These are phyloP conservation scores for Fusarium algeriense DNA, from an alignment of 2,329 filamentous ascomycete genomes.

Conservation along the genomic window DNA sequence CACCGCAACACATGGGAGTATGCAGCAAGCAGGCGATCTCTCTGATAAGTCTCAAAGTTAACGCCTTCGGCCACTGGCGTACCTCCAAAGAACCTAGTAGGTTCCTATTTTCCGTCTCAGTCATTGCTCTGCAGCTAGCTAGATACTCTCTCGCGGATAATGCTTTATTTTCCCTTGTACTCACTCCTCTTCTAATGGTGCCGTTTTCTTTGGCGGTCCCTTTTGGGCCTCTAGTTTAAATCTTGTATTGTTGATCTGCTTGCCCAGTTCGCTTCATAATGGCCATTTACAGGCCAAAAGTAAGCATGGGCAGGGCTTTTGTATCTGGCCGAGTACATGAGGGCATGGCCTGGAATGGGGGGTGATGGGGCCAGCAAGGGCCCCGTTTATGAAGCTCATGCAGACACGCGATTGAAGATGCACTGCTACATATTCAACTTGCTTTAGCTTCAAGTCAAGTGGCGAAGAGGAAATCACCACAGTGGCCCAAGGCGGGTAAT, in stretches of 20 bases:
- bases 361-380: slow-evolving; percentile 32
- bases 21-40: slow-evolving; percentile 64
- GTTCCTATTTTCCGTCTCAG: slow-evolving; percentile 33
- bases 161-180: slow-evolving; percentile 9
- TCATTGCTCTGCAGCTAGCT: slow-evolving; percentile 24
- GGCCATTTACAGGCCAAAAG: slow-evolving; percentile 12
- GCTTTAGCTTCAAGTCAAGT: slow-evolving; percentile 45
- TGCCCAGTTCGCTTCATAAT: slow-evolving; percentile 13
- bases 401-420: slow-evolving; percentile 45
- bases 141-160: slow-evolving; percentile 30
- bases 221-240: slow-evolving; percentile 13
- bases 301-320: slow-evolving; percentile 21
- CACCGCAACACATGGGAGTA: slow-evolving; percentile 61
- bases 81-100: slow-evolving; percentile 45
- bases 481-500: slow-evolving; percentile 42
- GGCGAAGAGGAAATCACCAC: slow-evolving; percentile 47
- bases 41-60: slow-evolving; percentile 54
- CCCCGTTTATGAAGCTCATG: slow-evolving; percentile 44
- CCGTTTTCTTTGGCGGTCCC: slow-evolving; percentile 8
- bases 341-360: slow-evolving; percentile 39
- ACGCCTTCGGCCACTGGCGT: slow-evolving; percentile 47
- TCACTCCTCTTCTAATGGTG: slow-evolving; percentile 1
- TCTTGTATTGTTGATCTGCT: slow-evolving; percentile 16
- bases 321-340: slow-evolving; percentile 29
- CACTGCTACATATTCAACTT: slow-evolving; percentile 45